Conservation (phyloP, 306 rosid genomes). For the Cicer arietinum region DNA sequence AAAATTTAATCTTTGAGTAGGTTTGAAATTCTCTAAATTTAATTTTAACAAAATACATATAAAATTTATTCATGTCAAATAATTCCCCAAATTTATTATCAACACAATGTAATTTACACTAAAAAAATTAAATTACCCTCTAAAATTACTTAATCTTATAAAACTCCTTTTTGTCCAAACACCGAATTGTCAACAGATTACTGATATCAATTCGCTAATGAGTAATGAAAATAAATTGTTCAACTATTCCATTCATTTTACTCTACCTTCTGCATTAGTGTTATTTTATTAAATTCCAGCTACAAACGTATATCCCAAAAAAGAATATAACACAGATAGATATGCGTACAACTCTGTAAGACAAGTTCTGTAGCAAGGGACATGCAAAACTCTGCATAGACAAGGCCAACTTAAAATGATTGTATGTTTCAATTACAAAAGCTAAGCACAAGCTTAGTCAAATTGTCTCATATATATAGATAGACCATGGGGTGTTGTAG, state of each 20-base stretch:
- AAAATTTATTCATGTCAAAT: no score
- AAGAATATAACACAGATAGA: background rate
- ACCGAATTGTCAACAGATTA: no score
- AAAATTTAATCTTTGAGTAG: no score
- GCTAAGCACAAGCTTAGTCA: slow-evolving; percentile 46
- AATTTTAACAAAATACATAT: no score
- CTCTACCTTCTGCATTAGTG: background rate
- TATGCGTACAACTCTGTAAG: background rate
- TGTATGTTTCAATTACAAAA: slow-evolving; percentile 47
- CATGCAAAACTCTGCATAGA: slow-evolving; percentile 4
- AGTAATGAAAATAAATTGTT: background rate
- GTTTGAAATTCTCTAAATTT: no score
- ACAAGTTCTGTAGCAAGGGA: background rate
- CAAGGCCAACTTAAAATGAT: slow-evolving; percentile 25
- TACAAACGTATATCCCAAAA: background rate
- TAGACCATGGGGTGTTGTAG: slow-evolving; percentile 9
- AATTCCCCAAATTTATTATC: no score
- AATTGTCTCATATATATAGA: slow-evolving; percentile 32
- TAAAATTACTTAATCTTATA: no score
- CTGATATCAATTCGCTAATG: background rate
- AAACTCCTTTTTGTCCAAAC: no score
- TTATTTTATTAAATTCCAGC: background rate
- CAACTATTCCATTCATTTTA: background rate
- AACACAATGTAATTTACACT: no score
- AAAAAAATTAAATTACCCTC: no score